Conservation (phyloP, 202 grass and related monocot species). For the Dendrocalamus latiflorus region DNA sequence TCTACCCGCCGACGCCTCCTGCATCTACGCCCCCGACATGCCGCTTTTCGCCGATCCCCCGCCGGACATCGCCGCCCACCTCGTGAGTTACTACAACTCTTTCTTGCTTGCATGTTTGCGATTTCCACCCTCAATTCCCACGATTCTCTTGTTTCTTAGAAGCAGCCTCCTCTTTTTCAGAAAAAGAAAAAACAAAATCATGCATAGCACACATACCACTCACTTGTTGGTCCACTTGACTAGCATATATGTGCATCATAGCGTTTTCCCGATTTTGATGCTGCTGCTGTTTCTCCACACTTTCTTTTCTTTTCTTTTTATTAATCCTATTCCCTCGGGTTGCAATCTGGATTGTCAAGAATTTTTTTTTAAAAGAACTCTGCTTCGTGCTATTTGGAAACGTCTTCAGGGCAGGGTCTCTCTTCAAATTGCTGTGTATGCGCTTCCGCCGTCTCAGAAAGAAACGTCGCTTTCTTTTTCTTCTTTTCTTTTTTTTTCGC, state of each 20-base stretch:
- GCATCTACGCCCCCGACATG: background rate
- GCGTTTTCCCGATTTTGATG: no score
- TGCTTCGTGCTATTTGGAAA: background rate
- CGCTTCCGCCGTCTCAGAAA: background rate
- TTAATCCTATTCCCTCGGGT: background rate
- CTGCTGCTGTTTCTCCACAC: background rate
- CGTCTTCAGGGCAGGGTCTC: background rate
- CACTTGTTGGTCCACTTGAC: no score
- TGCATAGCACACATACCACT: no score
- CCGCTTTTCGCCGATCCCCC: no score
- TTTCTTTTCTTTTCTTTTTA: background rate
- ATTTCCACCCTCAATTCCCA: background rate
- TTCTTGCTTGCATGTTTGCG: background rate
- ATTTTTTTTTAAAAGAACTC: no score
- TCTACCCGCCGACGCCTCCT: background rate
- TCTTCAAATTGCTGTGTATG: background rate
- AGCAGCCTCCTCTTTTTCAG: no score
- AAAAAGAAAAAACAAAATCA: no score
- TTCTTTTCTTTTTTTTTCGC: background rate
- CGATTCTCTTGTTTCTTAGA: no score
- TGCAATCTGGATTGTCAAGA: background rate
- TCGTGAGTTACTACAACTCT: slow-evolving; percentile 35
- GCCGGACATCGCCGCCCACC: slow-evolving; percentile 24
- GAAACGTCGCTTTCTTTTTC: slow-evolving; percentile 16
- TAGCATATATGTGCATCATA: background rate